Base-by-base conservation (phyloP, 495 filamentous ascomycete species). In the Cercophora newfieldiana region DNA sequence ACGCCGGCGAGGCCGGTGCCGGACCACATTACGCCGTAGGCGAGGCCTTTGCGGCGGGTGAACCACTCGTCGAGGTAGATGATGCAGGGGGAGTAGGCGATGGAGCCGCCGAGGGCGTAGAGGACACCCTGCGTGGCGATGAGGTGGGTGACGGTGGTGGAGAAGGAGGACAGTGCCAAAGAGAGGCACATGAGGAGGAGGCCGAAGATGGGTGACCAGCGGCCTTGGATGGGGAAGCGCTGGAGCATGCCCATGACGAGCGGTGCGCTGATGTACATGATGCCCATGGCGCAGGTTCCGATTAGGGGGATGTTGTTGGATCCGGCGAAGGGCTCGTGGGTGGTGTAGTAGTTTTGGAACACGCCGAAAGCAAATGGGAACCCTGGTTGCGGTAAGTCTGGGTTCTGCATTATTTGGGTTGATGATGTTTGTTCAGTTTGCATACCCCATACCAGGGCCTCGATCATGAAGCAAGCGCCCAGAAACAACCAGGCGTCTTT, bases 381-480 rank as follows among this genome's bases (percentile, higher is more conserved):
- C 30, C 89, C 87, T 89, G 44, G 37, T 12, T 6, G 4, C 19
- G 29, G 31, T 55, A 21, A 63, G 61, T 24, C 10, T 22, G 48
- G 19, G 24, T 33, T 7, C 16, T 4, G 21, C 21, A 18, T 19
- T 54, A 0, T 19, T 48, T 26, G 19, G 55, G 29, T 37, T 56
- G 26, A 24, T 66, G 24, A 51, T 7, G 44, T 33, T 12, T 4
- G 16, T 33, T 33, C 30, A 33, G 50, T 12, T 19, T 30, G 71
- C 77, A 68, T 72, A 87, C 87, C 88, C 88, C 88, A 91, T 24
- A 89, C 77, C 12, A 90, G 73, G n/a, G 79, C 83, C 68, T 91
- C 88, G 28, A 91, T 76, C 60, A 86, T 73, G 73, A 90, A 90
- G 67, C 83, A 82, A 3, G 83, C 86, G 0, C 81, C 77, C 19